phyloP scores from a whole-genome alignment of 148 eudicot species.

The Agrostemma githago region DNA sequence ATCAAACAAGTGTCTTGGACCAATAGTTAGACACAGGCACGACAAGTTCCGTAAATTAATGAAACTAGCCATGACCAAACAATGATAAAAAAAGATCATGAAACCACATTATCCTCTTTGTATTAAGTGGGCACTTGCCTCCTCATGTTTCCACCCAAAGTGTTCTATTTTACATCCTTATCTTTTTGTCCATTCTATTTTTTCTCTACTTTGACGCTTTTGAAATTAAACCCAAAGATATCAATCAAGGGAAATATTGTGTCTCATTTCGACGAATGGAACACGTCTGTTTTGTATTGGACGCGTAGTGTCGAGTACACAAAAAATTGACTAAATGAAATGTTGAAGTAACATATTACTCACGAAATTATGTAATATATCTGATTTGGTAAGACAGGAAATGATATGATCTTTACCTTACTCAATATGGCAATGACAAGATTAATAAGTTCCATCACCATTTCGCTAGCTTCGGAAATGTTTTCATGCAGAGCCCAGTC shows the following conservation, averaged over 20 bases:
- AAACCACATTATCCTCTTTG: too few species aligned
- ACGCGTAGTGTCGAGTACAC: neutral
- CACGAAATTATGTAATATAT: too few species aligned
- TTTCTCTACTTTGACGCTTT: too few species aligned
- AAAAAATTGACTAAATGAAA: neutral
- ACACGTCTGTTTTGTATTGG: neutral
- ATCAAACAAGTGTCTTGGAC: too few species aligned
- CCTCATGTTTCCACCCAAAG: too few species aligned
- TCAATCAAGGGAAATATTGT: neutral
- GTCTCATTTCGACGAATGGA: neutral
- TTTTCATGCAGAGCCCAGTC: slow-evolving; percentile 75
- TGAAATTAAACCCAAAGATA: neutral
- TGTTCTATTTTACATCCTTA: too few species aligned
- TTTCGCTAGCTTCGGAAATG: slow-evolving; percentile 60
- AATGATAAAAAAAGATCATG: too few species aligned
- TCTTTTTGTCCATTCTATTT: too few species aligned
- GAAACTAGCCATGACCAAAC: too few species aligned
- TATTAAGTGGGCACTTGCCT: too few species aligned
- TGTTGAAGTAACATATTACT: neutral
- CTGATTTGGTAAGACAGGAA: neutral
- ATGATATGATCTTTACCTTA: slow-evolving; percentile 46
- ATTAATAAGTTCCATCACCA: slow-evolving; percentile 72
- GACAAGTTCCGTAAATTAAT: too few species aligned
- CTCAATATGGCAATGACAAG: slow-evolving; percentile 83
- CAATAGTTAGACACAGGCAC: too few species aligned